Percentiles rank a stretch among this genome's conserved stretches.
These are phyloP conservation scores for Tetrapisispora nanseiensis DNA, from an alignment of 805 yeast genomes.

Conservation along the genomic window DNA sequence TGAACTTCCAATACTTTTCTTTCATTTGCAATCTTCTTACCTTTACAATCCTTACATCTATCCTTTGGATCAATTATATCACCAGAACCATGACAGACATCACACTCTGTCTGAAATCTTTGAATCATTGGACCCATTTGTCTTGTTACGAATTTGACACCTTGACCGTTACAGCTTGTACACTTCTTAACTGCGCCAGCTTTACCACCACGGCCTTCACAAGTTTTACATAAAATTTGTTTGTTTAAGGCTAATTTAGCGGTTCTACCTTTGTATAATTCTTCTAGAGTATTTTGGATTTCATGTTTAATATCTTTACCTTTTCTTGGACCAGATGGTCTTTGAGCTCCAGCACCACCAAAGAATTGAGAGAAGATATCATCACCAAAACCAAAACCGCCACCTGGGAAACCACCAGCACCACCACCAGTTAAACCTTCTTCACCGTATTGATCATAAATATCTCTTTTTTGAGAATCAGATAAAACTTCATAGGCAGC, in stretches of 20 bases:
- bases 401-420: constrained; percentile 57
- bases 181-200: constrained; percentile 84
- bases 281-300: constrained; percentile 79
- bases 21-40: constrained; percentile 79
- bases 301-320: constrained; percentile 90
- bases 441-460: constrained; percentile 84
- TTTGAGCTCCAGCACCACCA: constrained; percentile 63
- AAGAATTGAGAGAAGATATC: constrained; percentile 59
- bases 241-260: constrained; percentile 90
- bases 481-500: constrained; percentile 83
- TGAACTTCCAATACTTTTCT: constrained; percentile 91
- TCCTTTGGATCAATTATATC: constrained; percentile 79
- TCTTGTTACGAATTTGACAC: constrained; percentile 84
- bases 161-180: constrained; percentile 80
- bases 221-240: constrained; percentile 75
- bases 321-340: constrained; percentile 74
- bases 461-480: constrained; percentile 78
- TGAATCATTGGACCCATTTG: constrained; percentile 99
- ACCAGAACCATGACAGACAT: constrained; percentile 86
- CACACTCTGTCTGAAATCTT: constrained; percentile 93
- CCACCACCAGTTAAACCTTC: constrained; percentile 84
- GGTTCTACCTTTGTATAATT: constrained; percentile 85
- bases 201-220: constrained; percentile 96
- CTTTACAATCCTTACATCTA: constrained; percentile 78
- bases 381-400: constrained; percentile 30